These are phyloP conservation scores for Novymonas esmeraldas DNA, from an alignment of 208 protist genomes.

Conservation along the genomic window DNA sequence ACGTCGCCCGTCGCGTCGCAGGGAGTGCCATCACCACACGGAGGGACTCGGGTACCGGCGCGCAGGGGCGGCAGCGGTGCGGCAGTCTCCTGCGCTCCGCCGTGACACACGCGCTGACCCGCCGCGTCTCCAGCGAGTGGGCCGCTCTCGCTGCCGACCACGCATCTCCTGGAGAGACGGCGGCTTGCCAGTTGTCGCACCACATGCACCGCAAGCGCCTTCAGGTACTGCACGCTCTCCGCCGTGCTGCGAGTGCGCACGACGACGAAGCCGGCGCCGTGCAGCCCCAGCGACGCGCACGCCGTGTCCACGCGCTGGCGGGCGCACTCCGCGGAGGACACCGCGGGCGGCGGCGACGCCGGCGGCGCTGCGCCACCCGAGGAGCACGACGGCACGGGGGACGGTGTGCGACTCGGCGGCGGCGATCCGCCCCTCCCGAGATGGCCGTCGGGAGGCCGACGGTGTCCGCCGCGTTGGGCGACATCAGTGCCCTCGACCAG, in stretches of 20 bases:
- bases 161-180: conserved; percentile 5
- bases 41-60: too few species aligned
- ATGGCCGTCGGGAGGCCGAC: too few species aligned
- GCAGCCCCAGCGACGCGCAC: conserved; percentile 44
- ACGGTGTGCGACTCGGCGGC: conserved; percentile 6
- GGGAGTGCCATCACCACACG: too few species aligned
- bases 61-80: too few species aligned
- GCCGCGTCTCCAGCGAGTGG: background rate
- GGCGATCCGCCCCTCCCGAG: background rate
- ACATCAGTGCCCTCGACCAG: conserved; percentile 62
- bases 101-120: too few species aligned
- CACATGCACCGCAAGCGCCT: conserved; percentile 27
- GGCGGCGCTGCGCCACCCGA: conserved; percentile 20
- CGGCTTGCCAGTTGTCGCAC: conserved; percentile 19
- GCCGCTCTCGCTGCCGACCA: background rate
- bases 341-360: too few species aligned
- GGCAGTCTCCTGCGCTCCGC: too few species aligned
- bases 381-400: conserved; percentile 5
- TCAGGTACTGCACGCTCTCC: conserved; percentile 47
- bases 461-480: too few species aligned
- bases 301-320: conserved; percentile 42
- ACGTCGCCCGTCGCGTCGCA: too few species aligned
- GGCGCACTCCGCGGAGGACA: conserved; percentile 19
- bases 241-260: conserved; percentile 55
- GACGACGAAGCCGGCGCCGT: conserved; percentile 31